Evolutionary conservation across 2,329 filamentous ascomycete species (phyloP).

Genomic region (Penicillium aurantiogriseum): DNA sequence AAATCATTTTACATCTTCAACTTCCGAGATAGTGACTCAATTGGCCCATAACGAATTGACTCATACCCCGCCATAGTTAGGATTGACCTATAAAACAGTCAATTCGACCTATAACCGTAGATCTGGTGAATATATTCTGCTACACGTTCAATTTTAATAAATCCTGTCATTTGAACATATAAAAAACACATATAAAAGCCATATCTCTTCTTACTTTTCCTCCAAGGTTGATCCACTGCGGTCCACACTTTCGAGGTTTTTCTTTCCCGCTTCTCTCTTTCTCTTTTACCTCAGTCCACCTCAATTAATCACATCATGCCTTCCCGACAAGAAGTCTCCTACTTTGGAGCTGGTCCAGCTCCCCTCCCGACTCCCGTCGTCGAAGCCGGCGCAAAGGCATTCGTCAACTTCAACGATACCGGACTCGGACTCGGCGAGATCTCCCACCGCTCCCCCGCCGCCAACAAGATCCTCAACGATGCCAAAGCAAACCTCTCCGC

Average conservation of each 20-base stretch:
- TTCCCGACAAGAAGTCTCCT: conserved; percentile 70
- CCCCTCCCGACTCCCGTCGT: conserved; percentile 77
- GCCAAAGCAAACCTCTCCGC: conserved; percentile 70
- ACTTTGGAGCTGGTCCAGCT: conserved; percentile 92
- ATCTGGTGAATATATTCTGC: conserved; percentile 10
- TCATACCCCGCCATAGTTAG: conserved; percentile 21
- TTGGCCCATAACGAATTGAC: conserved; percentile 2
- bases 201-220: background rate
- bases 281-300: conserved; percentile 1
- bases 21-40: background rate
- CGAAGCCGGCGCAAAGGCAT: conserved; percentile 69
- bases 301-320: conserved; percentile 52
- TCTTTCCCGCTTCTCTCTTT: conserved; percentile 12
- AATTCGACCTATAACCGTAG: background rate
- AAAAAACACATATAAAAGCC: no score
- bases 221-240: conserved; percentile 24
- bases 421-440: conserved; percentile 88
- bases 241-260: conserved; percentile 21
- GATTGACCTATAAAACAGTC: background rate
- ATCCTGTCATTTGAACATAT: background rate
- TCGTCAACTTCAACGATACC: conserved; percentile 76
- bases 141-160: background rate
- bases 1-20: background rate
- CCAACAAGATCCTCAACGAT: conserved; percentile 73
- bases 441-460: conserved; percentile 79